Base-by-base conservation (phyloP, 441 rosid species). In the Populus hybrid region DNA sequence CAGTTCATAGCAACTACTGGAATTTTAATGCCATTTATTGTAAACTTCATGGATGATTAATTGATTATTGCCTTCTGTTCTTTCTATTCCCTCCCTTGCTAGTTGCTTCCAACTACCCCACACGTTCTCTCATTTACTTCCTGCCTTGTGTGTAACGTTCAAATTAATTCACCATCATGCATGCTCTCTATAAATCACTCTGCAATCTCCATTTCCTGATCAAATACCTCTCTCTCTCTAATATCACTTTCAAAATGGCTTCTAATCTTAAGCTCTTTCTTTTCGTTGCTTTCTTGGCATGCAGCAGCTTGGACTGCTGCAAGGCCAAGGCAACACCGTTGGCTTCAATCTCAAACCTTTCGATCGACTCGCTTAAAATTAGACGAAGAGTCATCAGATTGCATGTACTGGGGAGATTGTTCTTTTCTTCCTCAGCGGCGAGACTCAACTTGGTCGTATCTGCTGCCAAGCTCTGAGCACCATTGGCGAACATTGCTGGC, bases 391-490 rank as follows among this genome's bases (percentile, higher is more conserved):
- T 77, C 89, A 4, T 12, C 85, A 2, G 75, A 68, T n/a, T 92
- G 83, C 89, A 29, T 92, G 93, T 74, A 84, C 87, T 0, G 88
- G 89, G 1, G 93, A 91, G 83, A 80, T 90, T 16, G 75, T 90
- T n/a, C 10, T 88, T 45, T 90, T 92, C 80, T 90, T 93, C 73
- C 83, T 92, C 77, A 88, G 85, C 8, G 90, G 92, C 12, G 91
- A 91, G 83, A 84, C 91, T 20, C 78, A 85, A 59, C 28, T 94
- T 21, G 95, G 91, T 1, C 76, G 63, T 7, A 70, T 86, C 8
- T 91, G 91, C 42, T 91, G 97, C 76, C 63, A 50, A 7, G 95
- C 90, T 11, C 84, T 93, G 24, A 72, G 76, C 36, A 86, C 79
- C n/a, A 80, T 91, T 38, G 83, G 83, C 26, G 68, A 78, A 2